Percentiles rank a stretch among this genome's conserved stretches.
phyloP scores from a whole-genome alignment of 305 asterid species.

The Fraxinus latifolia region DNA sequence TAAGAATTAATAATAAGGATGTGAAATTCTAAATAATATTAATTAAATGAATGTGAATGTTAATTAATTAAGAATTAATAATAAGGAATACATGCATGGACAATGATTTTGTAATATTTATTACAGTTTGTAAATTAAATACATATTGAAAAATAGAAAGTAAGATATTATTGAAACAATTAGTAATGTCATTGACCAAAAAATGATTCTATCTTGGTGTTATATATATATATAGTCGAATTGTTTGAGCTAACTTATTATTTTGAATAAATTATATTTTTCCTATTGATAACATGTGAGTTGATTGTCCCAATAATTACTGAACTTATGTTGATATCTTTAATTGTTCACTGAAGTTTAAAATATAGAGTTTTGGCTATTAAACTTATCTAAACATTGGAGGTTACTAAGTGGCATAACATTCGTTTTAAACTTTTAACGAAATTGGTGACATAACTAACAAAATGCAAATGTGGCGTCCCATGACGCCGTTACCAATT shows the following conservation, averaged over 20 bases:
- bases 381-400: not conserved
- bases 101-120: not conserved
- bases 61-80: not conserved
- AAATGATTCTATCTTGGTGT: no score
- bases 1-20: no score
- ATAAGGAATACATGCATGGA: not conserved
- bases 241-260: no score
- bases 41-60: not conserved
- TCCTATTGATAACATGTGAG: not conserved
- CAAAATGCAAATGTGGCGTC: not conserved
- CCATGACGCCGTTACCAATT: not conserved
- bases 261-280: no score
- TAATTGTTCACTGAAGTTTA: not conserved
- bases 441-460: no score
- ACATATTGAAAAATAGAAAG: not conserved
- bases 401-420: not conserved
- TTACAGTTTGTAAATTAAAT: no score
- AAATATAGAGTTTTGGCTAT: not conserved
- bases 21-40: no score
- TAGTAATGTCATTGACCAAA: no score
- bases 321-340: not conserved
- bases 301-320: no score
- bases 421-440: no score
- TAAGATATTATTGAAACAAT: not conserved
- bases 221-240: not conserved